Evolutionary conservation across 2,329 filamentous ascomycete genomes (phyloP), one percentile per base, ranked within the genome.

Genomic region (Plenodomus lindquistii): DNA sequence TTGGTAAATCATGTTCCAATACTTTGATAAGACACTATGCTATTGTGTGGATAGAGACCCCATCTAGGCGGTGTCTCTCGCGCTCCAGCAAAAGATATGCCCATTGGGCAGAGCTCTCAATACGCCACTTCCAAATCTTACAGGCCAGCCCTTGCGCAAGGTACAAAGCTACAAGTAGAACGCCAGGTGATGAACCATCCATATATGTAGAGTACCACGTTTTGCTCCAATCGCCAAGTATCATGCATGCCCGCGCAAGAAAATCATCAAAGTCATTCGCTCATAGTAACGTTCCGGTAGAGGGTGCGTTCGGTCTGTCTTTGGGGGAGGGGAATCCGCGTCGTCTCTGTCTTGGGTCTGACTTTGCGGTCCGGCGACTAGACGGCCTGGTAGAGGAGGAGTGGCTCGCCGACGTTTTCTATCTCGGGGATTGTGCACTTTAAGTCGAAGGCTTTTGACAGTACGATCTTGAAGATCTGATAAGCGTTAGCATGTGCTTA

Each of bases 391-490:
- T 99, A 99, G 57, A 99, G 83, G 39, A 99, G 81, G 42, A 99
- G 81, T 18, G 94, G 94, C 75, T 99, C 94, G 75, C 94, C 94
- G 48, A 97, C 88, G 72, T 97, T 95, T 76, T 97, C 93, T 74
- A 99, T 97, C 75, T 99, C 94, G 40, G 94, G 94, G 69, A 99
- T 97, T 22, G 94, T 99, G 79, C 94, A 99, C 74, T 97, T 97
- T 49, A 99, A 83, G 73, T 99, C 94, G 71, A 99, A 99, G 2
- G 94, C 94, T 77, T 99, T 99, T 57, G 93, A 96, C 19, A 99
- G 83, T 48, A 99, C 94, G 64, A 99, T 99, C 76, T 99, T 99
- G 84, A 99, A 99, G 69, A 99, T 99, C 93, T 97, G 65, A 7
- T 17, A 9, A 15, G 37, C 16, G 49, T 77, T 49, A 77, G 69